phyloP scores from a whole-genome alignment of 768 basidiomycete species.

The Cyathus striatus region DNA sequence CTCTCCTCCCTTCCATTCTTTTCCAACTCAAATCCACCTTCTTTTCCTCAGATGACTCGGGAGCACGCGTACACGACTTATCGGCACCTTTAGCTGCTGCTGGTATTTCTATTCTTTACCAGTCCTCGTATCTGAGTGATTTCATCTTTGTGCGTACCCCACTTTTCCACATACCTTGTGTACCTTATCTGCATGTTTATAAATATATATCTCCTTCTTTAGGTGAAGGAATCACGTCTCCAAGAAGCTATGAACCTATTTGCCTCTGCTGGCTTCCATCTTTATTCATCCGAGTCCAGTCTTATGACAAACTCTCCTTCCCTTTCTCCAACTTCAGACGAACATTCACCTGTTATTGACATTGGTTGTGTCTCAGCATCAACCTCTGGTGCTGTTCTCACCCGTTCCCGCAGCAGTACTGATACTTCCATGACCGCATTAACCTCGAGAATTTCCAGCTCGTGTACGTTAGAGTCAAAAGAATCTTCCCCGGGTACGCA shows the following conservation, averaged over 20 bases:
- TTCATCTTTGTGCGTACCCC: slow-evolving; percentile 63
- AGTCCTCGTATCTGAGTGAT: slow-evolving; percentile 79
- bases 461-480: neutral
- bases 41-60: slow-evolving; percentile 49
- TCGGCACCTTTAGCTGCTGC: slow-evolving; percentile 72
- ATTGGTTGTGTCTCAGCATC: slow-evolving; percentile 5
- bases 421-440: slow-evolving; percentile 2
- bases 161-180: neutral
- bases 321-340: slow-evolving; percentile 20
- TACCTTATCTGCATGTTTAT: slow-evolving; percentile 5
- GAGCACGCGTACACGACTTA: slow-evolving; percentile 69
- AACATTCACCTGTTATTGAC: slow-evolving; percentile 15
- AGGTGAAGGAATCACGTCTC: slow-evolving; percentile 67
- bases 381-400: slow-evolving; percentile 36
- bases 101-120: slow-evolving; percentile 78
- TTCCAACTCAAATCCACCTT: slow-evolving; percentile 5
- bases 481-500: neutral
- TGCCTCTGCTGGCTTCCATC: slow-evolving; percentile 58
- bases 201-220: slow-evolving; percentile 6
- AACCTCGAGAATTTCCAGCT: slow-evolving; percentile 1
- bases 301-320: slow-evolving; percentile 14
- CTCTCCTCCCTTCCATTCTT: slow-evolving; percentile 4
- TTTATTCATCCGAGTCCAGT: slow-evolving; percentile 47
- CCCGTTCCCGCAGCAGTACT: slow-evolving; percentile 38
- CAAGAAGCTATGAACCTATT: slow-evolving; percentile 59